Conservation (phyloP, 768 basidiomycete genomes). For the Exsudoporus frostii region DNA sequence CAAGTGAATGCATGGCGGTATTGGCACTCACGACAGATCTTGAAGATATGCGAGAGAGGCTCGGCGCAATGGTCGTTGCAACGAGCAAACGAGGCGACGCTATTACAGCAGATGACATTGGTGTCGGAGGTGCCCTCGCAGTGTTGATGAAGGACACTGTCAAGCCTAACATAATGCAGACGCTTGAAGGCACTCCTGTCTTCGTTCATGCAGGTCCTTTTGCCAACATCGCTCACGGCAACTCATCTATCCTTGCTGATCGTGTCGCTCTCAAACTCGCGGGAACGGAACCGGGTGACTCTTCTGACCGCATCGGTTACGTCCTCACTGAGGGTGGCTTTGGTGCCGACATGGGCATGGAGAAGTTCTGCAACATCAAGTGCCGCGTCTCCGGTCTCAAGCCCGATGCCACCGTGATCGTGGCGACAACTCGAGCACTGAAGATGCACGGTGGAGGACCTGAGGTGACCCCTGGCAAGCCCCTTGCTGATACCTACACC, state of each 20-base stretch:
- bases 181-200: slow-evolving; percentile 96
- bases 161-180: slow-evolving; percentile 99
- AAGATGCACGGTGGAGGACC: slow-evolving; percentile 99
- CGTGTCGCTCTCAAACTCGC: slow-evolving; percentile 95
- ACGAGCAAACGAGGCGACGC: slow-evolving; percentile 88
- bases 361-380: slow-evolving; percentile 99
- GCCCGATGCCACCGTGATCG: slow-evolving; percentile 93
- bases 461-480: slow-evolving; percentile 93
- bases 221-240: slow-evolving; percentile 98
- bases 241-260: slow-evolving; percentile 98
- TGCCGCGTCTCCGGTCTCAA: slow-evolving; percentile 89
- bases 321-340: slow-evolving; percentile 98
- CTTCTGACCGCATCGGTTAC: slow-evolving; percentile 78
- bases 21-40: slow-evolving; percentile 86
- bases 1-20: slow-evolving; percentile 98
- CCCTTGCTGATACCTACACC: slow-evolving; percentile 90
- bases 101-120: slow-evolving; percentile 94
- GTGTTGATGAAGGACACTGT: slow-evolving; percentile 99
- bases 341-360: slow-evolving; percentile 99
- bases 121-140: slow-evolving; percentile 90
- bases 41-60: slow-evolving; percentile 85
- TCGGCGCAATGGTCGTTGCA: slow-evolving; percentile 97
- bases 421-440: slow-evolving; percentile 94
- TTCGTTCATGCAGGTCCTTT: slow-evolving; percentile 99
- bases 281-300: slow-evolving; percentile 89